phyloP scores from a whole-genome alignment of 2,329 filamentous ascomycete genomes.

The Claviceps sp. region DNA sequence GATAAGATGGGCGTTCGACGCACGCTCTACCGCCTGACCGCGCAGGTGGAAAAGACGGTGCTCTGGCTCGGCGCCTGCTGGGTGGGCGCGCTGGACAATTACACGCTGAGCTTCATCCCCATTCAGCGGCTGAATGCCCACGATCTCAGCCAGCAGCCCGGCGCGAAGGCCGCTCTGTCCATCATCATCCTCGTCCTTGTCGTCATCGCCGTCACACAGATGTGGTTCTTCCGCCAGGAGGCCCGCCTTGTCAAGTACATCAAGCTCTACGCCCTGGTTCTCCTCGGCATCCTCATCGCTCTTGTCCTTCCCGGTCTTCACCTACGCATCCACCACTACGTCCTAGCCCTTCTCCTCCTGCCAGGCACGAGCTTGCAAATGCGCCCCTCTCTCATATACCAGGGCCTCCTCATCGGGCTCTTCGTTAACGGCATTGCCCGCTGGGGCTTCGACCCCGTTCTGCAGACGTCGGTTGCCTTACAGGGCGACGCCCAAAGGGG shows the following conservation, averaged over 20 bases:
- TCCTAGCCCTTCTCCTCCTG: constrained; percentile 72
- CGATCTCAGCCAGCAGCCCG: constrained; percentile 79
- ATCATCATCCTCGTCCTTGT: constrained; percentile 61
- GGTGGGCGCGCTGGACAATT: constrained; percentile 85
- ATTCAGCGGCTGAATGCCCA: constrained; percentile 84
- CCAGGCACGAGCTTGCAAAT: constrained; percentile 85
- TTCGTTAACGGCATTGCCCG: constrained; percentile 90
- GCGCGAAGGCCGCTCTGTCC: constrained; percentile 69
- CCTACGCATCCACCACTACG: constrained; percentile 89
- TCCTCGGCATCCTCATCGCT: constrained; percentile 52
- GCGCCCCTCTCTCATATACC: constrained; percentile 69
- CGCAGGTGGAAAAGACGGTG: constrained; percentile 80
- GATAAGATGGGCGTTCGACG: constrained; percentile 66
- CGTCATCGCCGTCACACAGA: constrained; percentile 57
- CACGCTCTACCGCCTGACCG: constrained; percentile 56
- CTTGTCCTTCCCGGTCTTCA: constrained; percentile 63
- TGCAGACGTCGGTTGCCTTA: constrained; percentile 67
- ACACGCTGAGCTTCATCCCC: constrained; percentile 88
- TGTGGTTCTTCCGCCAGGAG: constrained; percentile 77
- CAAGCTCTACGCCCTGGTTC: constrained; percentile 60
- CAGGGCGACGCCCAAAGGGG: constrained; percentile 53
- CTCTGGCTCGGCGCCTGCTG: constrained; percentile 85
- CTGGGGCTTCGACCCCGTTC: constrained; percentile 83
- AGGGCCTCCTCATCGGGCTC: constrained; percentile 77
- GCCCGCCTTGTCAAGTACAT: constrained; percentile 68